Base-by-base conservation (phyloP, 768 basidiomycete genomes). In the Leucocoprinus leucothites region DNA sequence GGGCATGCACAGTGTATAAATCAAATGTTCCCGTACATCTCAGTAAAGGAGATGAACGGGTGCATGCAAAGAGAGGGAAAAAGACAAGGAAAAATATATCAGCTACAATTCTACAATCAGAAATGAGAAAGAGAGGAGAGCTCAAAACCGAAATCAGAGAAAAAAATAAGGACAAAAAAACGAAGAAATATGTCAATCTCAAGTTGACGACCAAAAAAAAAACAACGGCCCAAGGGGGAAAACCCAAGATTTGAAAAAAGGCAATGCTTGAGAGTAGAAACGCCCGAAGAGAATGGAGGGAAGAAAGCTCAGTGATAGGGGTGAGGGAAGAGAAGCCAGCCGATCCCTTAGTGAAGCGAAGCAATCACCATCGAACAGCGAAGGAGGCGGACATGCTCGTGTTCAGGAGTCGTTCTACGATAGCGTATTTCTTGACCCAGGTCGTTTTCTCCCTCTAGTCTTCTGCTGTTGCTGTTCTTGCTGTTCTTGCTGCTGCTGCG, bases 361-460 rank as follows among this genome's bases (percentile, higher is more conserved):
- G 31, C 6, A 31, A 31, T 31, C 31, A 31, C 31, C 31, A 31
- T 31, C 31, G 5, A 31, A 31, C 31, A 5, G 6, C 6, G 6
- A 31, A 22, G 41, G 16, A 3, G 25, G 28, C 9, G 22, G 21
- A 16, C 19, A 7, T 21, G 11, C 14, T 14, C 36, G 42, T 13
- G 44, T 16, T n/a, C 24, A 16, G 28, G 25, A 28, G 25, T 48
- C 41, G 43, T 18, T 44, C 42, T 63, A 76, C 56, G 71, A 75
- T 40, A 75, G 62, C 18, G 71, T 74, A 56, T 73, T 76, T 50
- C 74, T 66, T 9, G 73, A 69, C 6, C 70, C 66, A 44, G 76
- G 74, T 58, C 75, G 55, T 49, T 60, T 62, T 43, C 62, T 60
- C 52, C 62, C 58, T 43, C 65, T 57, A n/a, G 57, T 57, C 38